Evolutionary conservation across 73 alveolate species (phyloP).

Genomic region (Paramecium caudatum): DNA sequence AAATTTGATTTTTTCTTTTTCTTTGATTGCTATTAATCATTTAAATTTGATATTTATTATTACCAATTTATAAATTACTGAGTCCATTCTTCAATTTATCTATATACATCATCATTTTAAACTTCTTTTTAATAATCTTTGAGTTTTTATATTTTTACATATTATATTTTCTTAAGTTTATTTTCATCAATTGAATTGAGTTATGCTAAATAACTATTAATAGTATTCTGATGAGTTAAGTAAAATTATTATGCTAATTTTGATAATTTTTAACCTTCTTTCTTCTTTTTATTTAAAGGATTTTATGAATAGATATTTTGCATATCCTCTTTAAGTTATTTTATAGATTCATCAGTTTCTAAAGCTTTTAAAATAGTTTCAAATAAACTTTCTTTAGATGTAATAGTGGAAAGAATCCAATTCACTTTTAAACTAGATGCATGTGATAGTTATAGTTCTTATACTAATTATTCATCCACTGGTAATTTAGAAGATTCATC

Average conservation of each 20-base stretch:
- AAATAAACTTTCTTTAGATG: background rate
- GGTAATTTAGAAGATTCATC: conserved; percentile 41
- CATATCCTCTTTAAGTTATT: conserved; percentile 4
- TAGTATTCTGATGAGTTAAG: background rate
- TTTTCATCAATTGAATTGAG: background rate
- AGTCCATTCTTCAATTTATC: background rate
- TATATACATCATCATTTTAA: background rate
- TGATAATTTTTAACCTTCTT: conserved; percentile 13
- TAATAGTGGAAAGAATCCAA: background rate
- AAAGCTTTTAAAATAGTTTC: background rate
- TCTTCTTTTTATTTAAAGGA: conserved; percentile 34
- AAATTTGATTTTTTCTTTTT: background rate
- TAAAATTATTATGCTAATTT: conserved; percentile 8
- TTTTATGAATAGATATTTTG: background rate
- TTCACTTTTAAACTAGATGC: background rate
- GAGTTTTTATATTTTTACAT: background rate
- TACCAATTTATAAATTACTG: background rate
- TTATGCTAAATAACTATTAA: background rate
- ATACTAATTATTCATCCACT: background rate
- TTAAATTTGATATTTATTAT: background rate
- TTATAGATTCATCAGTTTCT: conserved; percentile 24
- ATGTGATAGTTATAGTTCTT: background rate
- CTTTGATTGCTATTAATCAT: background rate
- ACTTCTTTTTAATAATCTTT: conserved; percentile 24
- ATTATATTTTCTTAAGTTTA: background rate